Evolutionary conservation across 768 basidiomycete genomes (phyloP).

Genomic region (Hirschioporus abietinus): DNA sequence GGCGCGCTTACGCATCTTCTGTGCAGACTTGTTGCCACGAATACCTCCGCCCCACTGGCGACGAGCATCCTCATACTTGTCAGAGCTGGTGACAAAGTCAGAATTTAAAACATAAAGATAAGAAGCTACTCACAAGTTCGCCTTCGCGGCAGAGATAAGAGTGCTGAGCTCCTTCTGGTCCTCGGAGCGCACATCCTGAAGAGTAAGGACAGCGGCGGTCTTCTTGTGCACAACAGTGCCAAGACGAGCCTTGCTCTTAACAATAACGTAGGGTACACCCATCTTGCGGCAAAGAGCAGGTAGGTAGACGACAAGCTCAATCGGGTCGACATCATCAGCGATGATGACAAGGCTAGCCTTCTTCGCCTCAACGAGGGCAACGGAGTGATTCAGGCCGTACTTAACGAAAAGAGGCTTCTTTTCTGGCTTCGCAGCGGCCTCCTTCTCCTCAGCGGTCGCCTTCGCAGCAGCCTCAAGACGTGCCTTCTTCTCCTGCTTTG

Average conservation of each 20-base stretch:
- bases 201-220: constrained; percentile 85
- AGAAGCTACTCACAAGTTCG: constrained; percentile 77
- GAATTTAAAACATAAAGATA: neutral
- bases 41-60: constrained; percentile 95
- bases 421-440: constrained; percentile 58
- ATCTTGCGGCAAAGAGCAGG: constrained; percentile 99
- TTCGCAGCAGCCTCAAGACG: constrained; percentile 78
- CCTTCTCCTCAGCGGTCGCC: constrained; percentile 76
- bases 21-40: constrained; percentile 91
- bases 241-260: constrained; percentile 97
- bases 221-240: constrained; percentile 99
- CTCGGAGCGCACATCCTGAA: constrained; percentile 94
- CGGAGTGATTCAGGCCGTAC: constrained; percentile 95
- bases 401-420: constrained; percentile 97
- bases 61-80: constrained; percentile 90
- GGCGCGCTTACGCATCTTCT: constrained; percentile 90
- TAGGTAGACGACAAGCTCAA: constrained; percentile 97
- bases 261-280: constrained; percentile 98
- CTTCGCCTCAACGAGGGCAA: constrained; percentile 95
- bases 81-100: constrained; percentile 43
- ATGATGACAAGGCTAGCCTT: constrained; percentile 95
- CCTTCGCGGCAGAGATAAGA: constrained; percentile 89
- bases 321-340: constrained; percentile 97
- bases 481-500: constrained; percentile 95
- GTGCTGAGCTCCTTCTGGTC: constrained; percentile 91